A percentile compares a stretch with the other conserved stretches of the same genome.
These are phyloP conservation scores for Annulohypoxylon nitens DNA, from an alignment of 495 filamentous ascomycete species.

Conservation along the genomic window DNA sequence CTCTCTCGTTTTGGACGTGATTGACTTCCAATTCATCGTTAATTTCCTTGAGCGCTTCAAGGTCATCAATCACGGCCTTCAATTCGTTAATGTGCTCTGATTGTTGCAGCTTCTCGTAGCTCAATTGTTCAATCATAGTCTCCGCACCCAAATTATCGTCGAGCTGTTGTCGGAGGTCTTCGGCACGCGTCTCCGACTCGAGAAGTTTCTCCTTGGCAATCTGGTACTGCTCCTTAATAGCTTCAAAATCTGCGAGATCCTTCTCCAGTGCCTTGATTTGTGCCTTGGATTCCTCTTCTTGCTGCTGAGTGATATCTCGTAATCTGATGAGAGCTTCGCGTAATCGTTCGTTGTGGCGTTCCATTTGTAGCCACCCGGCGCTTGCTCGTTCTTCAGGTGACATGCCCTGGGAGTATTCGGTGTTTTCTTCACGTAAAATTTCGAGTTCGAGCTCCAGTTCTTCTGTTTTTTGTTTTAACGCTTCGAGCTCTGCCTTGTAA, in stretches of 20 bases:
- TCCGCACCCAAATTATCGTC: constrained; percentile 89
- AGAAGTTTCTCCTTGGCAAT: constrained; percentile 77
- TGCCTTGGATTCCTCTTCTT: constrained; percentile 81
- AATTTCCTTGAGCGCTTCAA: constrained; percentile 89
- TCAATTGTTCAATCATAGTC: constrained; percentile 92
- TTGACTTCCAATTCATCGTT: constrained; percentile 95
- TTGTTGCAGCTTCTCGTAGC: constrained; percentile 84
- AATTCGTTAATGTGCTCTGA: constrained; percentile 87
- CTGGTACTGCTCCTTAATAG: constrained; percentile 77
- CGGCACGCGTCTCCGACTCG: constrained; percentile 79
- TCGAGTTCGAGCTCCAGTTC: constrained; percentile 91
- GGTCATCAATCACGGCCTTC: constrained; percentile 81
- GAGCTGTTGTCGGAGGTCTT: constrained; percentile 90
- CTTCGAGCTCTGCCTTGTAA: constrained; percentile 83
- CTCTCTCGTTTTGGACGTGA: constrained; percentile 90
- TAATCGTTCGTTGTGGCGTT: constrained; percentile 88
- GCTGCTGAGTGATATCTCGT: constrained; percentile 86
- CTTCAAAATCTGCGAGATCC: constrained; percentile 78
- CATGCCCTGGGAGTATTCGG: constrained; percentile 83
- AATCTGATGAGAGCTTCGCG: constrained; percentile 86
- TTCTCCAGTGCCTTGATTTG: constrained; percentile 83
- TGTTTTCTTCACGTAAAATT: constrained; percentile 87
- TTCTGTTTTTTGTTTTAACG: constrained; percentile 77
- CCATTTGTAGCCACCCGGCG: constrained; percentile 91
- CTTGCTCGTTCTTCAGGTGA: constrained; percentile 87